Evolutionary conservation across 2,329 filamentous ascomycete species (phyloP), one percentile per base, ranked within the genome.

Genomic region (Alternaria brassicicola): DNA sequence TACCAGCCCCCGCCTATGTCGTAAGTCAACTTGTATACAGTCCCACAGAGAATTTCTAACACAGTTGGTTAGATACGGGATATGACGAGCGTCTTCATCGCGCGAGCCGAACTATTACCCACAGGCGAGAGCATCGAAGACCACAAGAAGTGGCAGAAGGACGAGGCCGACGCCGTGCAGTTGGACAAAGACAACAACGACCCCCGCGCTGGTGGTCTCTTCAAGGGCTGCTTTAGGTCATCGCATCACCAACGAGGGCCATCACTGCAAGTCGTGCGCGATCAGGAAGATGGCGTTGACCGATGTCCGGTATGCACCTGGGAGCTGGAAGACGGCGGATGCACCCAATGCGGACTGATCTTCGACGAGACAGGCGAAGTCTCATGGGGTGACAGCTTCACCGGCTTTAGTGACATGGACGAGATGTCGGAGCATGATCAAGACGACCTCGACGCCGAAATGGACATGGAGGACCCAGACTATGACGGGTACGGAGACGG

Each of bases 1-100:
- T 85, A 63, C 88, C 88, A 1, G 85, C 86, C 7, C 88, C 88
- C 25, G 86, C 88, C 38, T 90, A 88, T 70, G 74, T 89, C 39
- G 85, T 87, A 75, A 71, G 80, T 76, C 25, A 70, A 80, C 39
- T 35, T 28, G 25, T 9, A 26, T 13, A 23, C n/a, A 33, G 7
- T 5, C 8, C 31, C 30, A 13, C 19, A 38, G 13, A 19, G 3
- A 13, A 45, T 35, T 3, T 48, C 48, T 62, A 61, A 53, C 55
- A 55, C 2, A 4, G n/a, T 3, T 17, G 15, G 41, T 19, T 65
- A 87, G 85, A 82, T 90, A 52, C 84, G 88, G 55, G 85, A 89
- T 57, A 83, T 90, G 74, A 86, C 88, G 23, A 81, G 85, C 58
- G 80, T 88, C 61, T 88, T 90, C 73, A 83, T 85, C 38, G 82